phyloP scores from a whole-genome alignment of 1,139 yeast species.

The Debaryomycetaceae sp. region DNA sequence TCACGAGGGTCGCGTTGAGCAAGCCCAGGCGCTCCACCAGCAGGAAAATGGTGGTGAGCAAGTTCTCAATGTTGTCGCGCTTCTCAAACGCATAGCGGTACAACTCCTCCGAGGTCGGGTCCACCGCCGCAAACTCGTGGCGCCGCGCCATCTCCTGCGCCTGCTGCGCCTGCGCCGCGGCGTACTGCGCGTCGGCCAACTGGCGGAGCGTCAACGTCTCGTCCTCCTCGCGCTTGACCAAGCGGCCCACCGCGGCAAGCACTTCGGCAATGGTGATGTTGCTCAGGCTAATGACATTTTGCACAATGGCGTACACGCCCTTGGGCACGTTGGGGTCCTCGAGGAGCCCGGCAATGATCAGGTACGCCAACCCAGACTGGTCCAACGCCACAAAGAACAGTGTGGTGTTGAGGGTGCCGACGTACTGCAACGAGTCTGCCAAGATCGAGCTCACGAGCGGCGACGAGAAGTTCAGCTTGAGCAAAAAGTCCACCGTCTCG shows the following conservation, averaged over 20 bases:
- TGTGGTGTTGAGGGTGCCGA: constrained; percentile 22
- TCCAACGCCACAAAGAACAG: constrained; percentile 31
- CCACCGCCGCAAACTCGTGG: constrained; percentile 6
- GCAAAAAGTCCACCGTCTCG: constrained; percentile 19
- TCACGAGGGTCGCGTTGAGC: constrained; percentile 21
- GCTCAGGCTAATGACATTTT: constrained; percentile 19
- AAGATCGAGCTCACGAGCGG: constrained; percentile 5
- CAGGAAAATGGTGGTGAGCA: constrained; percentile 27
- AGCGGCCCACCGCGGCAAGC: constrained; percentile 16
- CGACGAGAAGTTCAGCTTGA: constrained; percentile 20
- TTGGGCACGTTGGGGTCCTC: constrained; percentile 27
- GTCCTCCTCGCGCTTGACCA: constrained; percentile 9
- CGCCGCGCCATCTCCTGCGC: constrained; percentile 4
- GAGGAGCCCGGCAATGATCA: constrained; percentile 23
- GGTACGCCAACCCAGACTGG: constrained; percentile 30
- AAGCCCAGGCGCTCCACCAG: constrained; percentile 28
- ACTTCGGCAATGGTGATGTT: constrained; percentile 17
- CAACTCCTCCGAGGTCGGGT: constrained; percentile 10
- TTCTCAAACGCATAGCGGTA: constrained; percentile 12
- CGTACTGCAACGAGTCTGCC: constrained; percentile 16
- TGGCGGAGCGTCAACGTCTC: constrained; percentile 3
- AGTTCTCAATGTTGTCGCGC: constrained; percentile 33
- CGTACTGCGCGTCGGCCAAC: constrained; percentile 1
- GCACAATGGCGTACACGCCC: constrained; percentile 20
- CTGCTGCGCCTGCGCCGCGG: constrained; percentile 1